Evolutionary conservation across 345 rosid species (phyloP).

Genomic region (Geranium rotundifolium): DNA sequence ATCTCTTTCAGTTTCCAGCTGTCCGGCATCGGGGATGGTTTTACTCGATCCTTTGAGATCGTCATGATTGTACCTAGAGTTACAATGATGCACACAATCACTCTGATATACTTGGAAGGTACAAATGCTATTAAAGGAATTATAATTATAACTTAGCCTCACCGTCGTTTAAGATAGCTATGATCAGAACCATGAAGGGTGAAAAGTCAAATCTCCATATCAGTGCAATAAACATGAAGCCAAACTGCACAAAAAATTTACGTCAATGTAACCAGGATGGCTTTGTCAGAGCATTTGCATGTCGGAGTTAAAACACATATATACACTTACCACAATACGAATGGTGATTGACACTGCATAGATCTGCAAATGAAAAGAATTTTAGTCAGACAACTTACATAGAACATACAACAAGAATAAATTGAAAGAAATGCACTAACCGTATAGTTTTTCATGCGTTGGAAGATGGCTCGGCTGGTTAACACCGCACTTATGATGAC

Average conservation of each 20-base stretch:
- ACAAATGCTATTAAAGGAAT: too few species aligned
- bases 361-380: slow-evolving; percentile 4
- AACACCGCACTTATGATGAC: slow-evolving; percentile 29
- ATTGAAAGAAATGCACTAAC: too few species aligned
- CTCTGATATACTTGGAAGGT: not conserved
- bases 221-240: slow-evolving; percentile 25
- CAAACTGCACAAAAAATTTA: not conserved
- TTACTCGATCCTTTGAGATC: slow-evolving; percentile 31
- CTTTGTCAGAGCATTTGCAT: not conserved
- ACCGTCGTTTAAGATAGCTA: slow-evolving; percentile 32
- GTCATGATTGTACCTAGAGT: slow-evolving; percentile 22
- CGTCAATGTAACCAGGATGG: not conserved
- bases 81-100: not conserved
- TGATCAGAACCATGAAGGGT: slow-evolving; percentile 34
- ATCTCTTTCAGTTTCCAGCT: slow-evolving; percentile 33
- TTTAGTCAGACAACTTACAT: not conserved
- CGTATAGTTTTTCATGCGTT: slow-evolving; percentile 34
- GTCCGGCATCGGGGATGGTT: slow-evolving; percentile 29
- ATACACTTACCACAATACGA: slow-evolving; percentile 18
- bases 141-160: not conserved
- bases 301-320: not conserved
- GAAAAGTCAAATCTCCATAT: slow-evolving; percentile 29
- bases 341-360: slow-evolving; percentile 33
- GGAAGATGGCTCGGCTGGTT: slow-evolving; percentile 32
- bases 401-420: not conserved